phyloP scores from a whole-genome alignment of 345 rosid genomes.

The Corymbia maculata region DNA sequence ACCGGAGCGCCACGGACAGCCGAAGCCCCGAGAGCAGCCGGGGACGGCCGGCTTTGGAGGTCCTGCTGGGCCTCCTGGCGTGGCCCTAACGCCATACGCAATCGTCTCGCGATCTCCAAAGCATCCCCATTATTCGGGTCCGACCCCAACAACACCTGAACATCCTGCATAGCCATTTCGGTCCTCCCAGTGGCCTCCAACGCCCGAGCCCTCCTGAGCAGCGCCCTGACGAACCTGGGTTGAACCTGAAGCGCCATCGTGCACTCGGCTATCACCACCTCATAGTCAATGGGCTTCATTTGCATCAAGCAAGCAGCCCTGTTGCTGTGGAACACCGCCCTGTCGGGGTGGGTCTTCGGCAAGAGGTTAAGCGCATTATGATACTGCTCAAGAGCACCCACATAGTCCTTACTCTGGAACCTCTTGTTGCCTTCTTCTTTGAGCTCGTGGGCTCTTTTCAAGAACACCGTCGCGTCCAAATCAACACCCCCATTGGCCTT shows the following conservation, averaged over 20 bases:
- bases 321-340: constrained; percentile 90
- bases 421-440: constrained; percentile 92
- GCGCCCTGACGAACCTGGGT: constrained; percentile 69
- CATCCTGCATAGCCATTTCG: constrained; percentile 83
- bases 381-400: constrained; percentile 78
- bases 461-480: constrained; percentile 55
- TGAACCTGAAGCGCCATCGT: constrained; percentile 77
- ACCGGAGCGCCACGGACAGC: constrained; percentile 93
- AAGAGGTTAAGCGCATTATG: constrained; percentile 61
- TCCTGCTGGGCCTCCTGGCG: constrained; percentile 78
- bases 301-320: constrained; percentile 97
- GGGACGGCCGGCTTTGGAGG: constrained; percentile 86
- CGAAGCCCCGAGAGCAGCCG: constrained; percentile 98
- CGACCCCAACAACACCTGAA: constrained; percentile 53
- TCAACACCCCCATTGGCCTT: constrained; percentile 57
- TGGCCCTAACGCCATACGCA: constrained; percentile 61
- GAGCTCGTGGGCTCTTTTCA: constrained; percentile 88
- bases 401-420: constrained; percentile 73
- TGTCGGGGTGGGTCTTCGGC: constrained; percentile 72
- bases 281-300: constrained; percentile 92
- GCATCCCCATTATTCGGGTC: constrained; percentile 80
- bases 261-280: constrained; percentile 75
- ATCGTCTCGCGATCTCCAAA: constrained; percentile 49
- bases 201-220: constrained; percentile 89
- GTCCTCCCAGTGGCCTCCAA: constrained; percentile 69